Base-by-base conservation (phyloP, 108 stramenopile genomes). In the Epithemia pelagica region DNA sequence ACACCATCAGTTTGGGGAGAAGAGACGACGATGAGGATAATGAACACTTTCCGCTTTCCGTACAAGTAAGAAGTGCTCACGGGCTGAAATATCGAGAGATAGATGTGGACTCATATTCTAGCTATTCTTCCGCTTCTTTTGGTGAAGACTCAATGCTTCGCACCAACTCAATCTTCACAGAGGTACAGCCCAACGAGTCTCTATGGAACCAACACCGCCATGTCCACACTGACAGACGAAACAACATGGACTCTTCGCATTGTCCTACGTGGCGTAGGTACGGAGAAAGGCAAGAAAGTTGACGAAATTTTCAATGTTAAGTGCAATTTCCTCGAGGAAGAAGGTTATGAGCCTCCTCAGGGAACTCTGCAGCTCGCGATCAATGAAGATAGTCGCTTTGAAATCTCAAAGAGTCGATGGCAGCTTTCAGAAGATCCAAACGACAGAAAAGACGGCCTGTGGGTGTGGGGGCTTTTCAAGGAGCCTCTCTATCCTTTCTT, bases 401-500 rank as follows among this genome's bases (percentile, higher is more conserved):
- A 78, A 59, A 73, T 92, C 52, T 46, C 25, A 28, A 75, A 64
- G 0, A 80, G 84, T 63, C 69, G 85, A 52, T 92, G 91, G 91
- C 71, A 68, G 28, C 70, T 92, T 2, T 86, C 88, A 7, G 95
- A 96, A 79, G 92, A 91, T 65, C 92, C 92, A 0, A 78, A 89
- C 28, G 92, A 92, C 70, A 73, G 82, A 46, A 90, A 86, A 61
- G 92, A 92, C 76, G 87, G 91, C 8, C 66, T 96, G 15, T 96
- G 92, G 95, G 68, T 94, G 54, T 96, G 95, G 95, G 95, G 95
- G 0, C 67, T 96, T 26, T 94, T 94, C 68, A 79, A 87, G 52
- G 92, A 96, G 31, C 95, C 95, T 0, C 74, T 96, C 32, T 96
- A 96, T 65, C 95, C 95, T 2, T 96, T 85, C 54, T 70, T 96